These are phyloP conservation scores for Guillardia theta DNA, from an alignment of 78 protist species.

Conservation along the genomic window DNA sequence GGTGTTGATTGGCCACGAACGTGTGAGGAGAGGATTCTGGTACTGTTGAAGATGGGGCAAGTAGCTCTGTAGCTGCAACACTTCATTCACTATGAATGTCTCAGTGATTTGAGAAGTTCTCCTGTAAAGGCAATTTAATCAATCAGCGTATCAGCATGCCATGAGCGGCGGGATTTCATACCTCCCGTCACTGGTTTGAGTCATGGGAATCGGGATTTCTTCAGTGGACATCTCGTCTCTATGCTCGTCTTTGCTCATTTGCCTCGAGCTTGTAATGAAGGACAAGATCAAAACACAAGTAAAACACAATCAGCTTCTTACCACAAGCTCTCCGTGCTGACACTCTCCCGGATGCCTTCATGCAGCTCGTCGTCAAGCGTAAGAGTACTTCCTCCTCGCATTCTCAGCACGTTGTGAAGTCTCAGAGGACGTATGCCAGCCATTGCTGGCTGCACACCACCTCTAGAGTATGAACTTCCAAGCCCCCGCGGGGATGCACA, in stretches of 20 bases:
- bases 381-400: not conserved
- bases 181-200: too few species aligned
- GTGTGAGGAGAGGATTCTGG: not conserved
- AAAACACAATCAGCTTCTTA: not conserved
- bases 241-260: not conserved
- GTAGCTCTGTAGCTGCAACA: not conserved
- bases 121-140: not conserved
- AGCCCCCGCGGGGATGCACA: too few species aligned
- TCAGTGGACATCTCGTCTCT: not conserved
- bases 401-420: not conserved
- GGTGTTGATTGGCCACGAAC: conserved; percentile 22
- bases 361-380: not conserved
- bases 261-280: too few species aligned
- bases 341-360: too few species aligned
- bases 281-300: too few species aligned
- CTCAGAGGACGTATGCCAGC: not conserved
- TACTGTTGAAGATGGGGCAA: not conserved
- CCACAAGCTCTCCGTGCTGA: too few species aligned
- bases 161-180: too few species aligned
- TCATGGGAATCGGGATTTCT: not conserved
- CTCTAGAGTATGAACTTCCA: too few species aligned
- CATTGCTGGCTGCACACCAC: not conserved
- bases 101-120: not conserved
- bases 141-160: too few species aligned
- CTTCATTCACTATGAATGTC: not conserved